Evolutionary conservation across 306 rosid genomes (phyloP), one percentile per base, ranked within the genome.

Genomic region (Pyrus betulifolia): DNA sequence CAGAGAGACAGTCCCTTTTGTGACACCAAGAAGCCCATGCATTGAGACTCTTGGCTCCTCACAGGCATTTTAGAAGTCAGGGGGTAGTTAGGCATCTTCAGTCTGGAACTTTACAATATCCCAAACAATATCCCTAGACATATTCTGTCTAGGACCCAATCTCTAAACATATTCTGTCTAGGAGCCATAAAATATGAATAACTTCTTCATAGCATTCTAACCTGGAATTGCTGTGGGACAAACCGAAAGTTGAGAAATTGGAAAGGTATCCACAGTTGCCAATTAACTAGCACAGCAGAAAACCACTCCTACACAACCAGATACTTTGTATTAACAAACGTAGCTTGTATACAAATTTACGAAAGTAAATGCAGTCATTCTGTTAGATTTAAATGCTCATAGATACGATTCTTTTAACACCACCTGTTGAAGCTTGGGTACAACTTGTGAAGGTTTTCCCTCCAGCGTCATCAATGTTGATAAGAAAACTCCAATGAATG

Each of bases 241-340:
- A 89, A 95, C 88, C 97, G 87, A 42, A 95, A 95, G 88, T 95
- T 95, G 85, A 95, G 81, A 86, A 95, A 95, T 61, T 95, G 99
- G 80, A 95, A 95, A 79, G 97, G 99, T 83, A 95, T 90, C 99
- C 99, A 95, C 30, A 95, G 87, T 76, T 90, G 87, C 99, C 99
- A 95, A 82, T 95, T 95, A 67, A 91, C 99, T 67, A 92, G 33
- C 74, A 92, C 92, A 77, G 91, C 78, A 74, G 97, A 88, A 86
- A 92, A 87, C 99, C 97, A 95, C 85, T 92, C 99, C 97, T 95
- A 35, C 78, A 74, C 82, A 83, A 59, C 76, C 59, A 74, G 73
- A 78, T 74, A 59, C 70, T 55, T 38, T 5, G 52, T 58, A 76
- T 78, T 59, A 79, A 82, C 73, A 83, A 51, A 67, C 25, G 74